A percentile compares a stretch with the other conserved stretches of the same genome.
phyloP scores from a whole-genome alignment of 2,329 filamentous ascomycete species.

The Epichloe sp. region DNA sequence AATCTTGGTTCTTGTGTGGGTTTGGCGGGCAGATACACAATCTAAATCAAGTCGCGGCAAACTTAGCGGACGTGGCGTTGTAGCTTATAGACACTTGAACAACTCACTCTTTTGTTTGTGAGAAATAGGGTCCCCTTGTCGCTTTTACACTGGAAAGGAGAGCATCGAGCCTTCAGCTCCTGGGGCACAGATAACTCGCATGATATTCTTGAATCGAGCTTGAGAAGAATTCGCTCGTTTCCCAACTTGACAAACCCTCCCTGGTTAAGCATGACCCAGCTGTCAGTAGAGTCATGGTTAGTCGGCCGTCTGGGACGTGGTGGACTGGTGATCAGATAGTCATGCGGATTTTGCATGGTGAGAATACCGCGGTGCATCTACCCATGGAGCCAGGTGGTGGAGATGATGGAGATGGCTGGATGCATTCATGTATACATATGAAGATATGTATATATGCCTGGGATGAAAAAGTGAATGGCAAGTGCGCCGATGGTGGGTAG shows the following conservation, averaged over 20 bases:
- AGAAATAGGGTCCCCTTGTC: constrained; percentile 65
- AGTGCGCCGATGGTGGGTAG: neutral
- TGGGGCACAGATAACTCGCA: constrained; percentile 61
- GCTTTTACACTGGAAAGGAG: constrained; percentile 57
- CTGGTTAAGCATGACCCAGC: constrained; percentile 86
- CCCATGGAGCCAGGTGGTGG: neutral
- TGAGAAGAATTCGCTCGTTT: constrained; percentile 69
- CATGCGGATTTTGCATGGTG: constrained; percentile 29
- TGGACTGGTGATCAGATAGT: constrained; percentile 26
- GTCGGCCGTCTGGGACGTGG: constrained; percentile 20
- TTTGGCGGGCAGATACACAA: constrained; percentile 73
- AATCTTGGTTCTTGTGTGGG: constrained; percentile 48
- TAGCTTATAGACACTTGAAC: neutral
- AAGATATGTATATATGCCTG: neutral
- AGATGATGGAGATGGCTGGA: neutral
- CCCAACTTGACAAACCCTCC: constrained; percentile 72
- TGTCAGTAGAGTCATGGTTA: constrained; percentile 42
- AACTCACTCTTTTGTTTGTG: constrained; percentile 68
- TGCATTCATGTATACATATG: neutral
- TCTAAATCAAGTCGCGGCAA: constrained; percentile 30
- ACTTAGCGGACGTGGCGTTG: neutral
- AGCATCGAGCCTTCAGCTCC: constrained; percentile 44
- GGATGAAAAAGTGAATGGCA: neutral
- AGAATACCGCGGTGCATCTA: neutral
- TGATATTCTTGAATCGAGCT: constrained; percentile 65